Conservation (phyloP, 495 filamentous ascomycete genomes). For the Rhypophila decipiens region DNA sequence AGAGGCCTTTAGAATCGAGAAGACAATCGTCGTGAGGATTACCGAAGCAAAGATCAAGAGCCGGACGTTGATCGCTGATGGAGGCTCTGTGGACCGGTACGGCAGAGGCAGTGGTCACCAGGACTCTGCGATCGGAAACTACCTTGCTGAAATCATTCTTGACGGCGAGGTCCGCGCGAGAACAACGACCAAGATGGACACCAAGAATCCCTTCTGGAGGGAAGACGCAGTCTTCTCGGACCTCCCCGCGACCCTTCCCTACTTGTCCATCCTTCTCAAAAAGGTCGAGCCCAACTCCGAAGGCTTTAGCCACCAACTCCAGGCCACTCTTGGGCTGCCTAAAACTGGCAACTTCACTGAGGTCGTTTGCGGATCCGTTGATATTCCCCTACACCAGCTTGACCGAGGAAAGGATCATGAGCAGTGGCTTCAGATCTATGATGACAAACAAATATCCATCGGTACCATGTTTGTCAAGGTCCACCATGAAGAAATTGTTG, state of each 20-base stretch:
- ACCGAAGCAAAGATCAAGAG: constrained; percentile 53
- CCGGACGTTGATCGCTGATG: constrained; percentile 21
- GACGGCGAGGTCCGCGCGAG: constrained; percentile 84
- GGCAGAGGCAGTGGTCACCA: constrained; percentile 25
- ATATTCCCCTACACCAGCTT: constrained; percentile 78
- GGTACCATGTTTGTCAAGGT: constrained; percentile 86
- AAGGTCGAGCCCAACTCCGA: constrained; percentile 46
- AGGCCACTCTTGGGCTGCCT: constrained; percentile 35
- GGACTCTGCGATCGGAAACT: constrained; percentile 48
- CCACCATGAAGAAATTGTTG: constrained; percentile 77
- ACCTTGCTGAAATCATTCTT: constrained; percentile 86
- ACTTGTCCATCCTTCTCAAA: constrained; percentile 77
- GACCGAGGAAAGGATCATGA: constrained; percentile 74
- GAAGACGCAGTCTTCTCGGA: constrained; percentile 87
- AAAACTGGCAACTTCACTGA: constrained; percentile 33
- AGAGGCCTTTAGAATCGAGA: constrained; percentile 54
- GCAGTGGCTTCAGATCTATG: constrained; percentile 81
- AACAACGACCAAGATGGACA: constrained; percentile 76
- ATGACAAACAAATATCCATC: constrained; percentile 62
- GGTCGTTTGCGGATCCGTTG: constrained; percentile 61
- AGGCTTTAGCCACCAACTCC: constrained; percentile 36
- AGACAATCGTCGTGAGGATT: constrained; percentile 48
- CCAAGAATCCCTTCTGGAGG: constrained; percentile 85
- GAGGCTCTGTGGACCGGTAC: constrained; percentile 23
- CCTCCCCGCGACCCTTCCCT: constrained; percentile 72